phyloP scores from a whole-genome alignment of 1,284 basidiomycete genomes.

The Schizophyllum amplum region DNA sequence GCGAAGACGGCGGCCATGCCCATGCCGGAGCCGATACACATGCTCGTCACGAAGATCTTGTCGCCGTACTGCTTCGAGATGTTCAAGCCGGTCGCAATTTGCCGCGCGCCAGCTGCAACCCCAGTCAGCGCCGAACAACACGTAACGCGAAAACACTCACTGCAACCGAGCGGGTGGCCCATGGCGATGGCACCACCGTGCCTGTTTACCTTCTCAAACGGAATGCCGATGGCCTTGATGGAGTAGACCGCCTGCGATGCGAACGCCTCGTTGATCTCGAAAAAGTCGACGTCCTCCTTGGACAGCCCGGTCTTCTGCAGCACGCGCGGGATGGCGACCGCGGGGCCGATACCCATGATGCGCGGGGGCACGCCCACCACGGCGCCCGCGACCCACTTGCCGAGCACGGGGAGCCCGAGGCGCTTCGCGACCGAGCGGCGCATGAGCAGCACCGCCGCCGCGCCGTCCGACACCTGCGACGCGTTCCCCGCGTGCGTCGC shows the following conservation, averaged over 20 bases:
- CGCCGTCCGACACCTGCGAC: slow-evolving; percentile 96
- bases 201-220: slow-evolving; percentile 77
- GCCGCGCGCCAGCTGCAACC: slow-evolving; percentile 72
- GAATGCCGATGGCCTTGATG: slow-evolving; percentile 69
- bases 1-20: slow-evolving; percentile 80
- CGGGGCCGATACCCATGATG: slow-evolving; percentile 90
- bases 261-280: slow-evolving; percentile 94
- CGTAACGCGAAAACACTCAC: slow-evolving; percentile 34
- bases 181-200: slow-evolving; percentile 88
- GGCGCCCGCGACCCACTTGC: slow-evolving; percentile 80
- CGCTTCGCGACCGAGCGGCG: slow-evolving; percentile 83
- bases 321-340: slow-evolving; percentile 75
- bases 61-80: slow-evolving; percentile 73
- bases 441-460: slow-evolving; percentile 88
- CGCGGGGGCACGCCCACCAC: slow-evolving; percentile 83
- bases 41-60: slow-evolving; percentile 82
- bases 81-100: slow-evolving; percentile 79
- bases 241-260: slow-evolving; percentile 83
- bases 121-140: not conserved
- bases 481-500: slow-evolving; percentile 91
- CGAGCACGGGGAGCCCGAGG: slow-evolving; percentile 85
- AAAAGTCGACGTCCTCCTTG: slow-evolving; percentile 83
- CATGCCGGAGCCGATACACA: slow-evolving; percentile 97
- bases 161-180: slow-evolving; percentile 78
- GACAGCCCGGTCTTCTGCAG: slow-evolving; percentile 69